A percentile compares a stretch with the other conserved stretches of the same genome.
Conservation (phyloP, 495 filamentous ascomycete species). For the Friedmanniomyces endolithicus region DNA sequence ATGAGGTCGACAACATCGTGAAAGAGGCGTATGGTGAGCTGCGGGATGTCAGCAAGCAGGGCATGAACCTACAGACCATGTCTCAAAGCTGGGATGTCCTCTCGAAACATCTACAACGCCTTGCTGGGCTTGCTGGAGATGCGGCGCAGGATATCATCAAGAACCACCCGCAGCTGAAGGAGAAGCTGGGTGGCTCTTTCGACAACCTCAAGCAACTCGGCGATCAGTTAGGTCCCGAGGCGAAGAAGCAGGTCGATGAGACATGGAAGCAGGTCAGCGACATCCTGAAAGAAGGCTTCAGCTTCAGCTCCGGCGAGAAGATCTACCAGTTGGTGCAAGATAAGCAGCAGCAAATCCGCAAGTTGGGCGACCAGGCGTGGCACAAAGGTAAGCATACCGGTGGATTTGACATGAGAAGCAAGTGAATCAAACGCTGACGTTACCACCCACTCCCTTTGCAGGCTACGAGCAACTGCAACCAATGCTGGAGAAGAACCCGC, state of each 20-base stretch:
- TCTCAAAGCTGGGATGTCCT: constrained; percentile 41
- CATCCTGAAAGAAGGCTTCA: constrained; percentile 43
- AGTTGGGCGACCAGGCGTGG: constrained; percentile 52
- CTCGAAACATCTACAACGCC: constrained; percentile 37
- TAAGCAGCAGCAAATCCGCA: constrained; percentile 46
- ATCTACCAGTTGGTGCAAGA: constrained; percentile 49
- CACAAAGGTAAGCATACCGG: too few species aligned
- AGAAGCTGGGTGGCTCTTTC: constrained; percentile 50
- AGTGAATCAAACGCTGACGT: too few species aligned
- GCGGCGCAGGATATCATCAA: constrained; percentile 46
- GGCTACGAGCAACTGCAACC: constrained; percentile 47
- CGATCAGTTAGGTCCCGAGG: constrained; percentile 52
- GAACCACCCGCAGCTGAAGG: constrained; percentile 54
- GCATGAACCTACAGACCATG: constrained; percentile 41
- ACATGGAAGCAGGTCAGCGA: constrained; percentile 49
- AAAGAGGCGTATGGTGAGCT: constrained; percentile 47
- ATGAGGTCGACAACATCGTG: constrained; percentile 52
- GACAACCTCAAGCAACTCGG: constrained; percentile 52
- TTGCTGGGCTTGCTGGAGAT: constrained; percentile 44
- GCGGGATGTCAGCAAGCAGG: constrained; percentile 37
- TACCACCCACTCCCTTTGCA: too few species aligned
- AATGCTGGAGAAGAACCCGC: constrained; percentile 52
- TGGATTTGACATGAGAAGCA: too few species aligned
- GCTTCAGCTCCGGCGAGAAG: constrained; percentile 37
- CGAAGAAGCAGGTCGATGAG: constrained; percentile 54